Base-by-base conservation (phyloP, 441 rosid genomes). In the Capsella rubella region DNA sequence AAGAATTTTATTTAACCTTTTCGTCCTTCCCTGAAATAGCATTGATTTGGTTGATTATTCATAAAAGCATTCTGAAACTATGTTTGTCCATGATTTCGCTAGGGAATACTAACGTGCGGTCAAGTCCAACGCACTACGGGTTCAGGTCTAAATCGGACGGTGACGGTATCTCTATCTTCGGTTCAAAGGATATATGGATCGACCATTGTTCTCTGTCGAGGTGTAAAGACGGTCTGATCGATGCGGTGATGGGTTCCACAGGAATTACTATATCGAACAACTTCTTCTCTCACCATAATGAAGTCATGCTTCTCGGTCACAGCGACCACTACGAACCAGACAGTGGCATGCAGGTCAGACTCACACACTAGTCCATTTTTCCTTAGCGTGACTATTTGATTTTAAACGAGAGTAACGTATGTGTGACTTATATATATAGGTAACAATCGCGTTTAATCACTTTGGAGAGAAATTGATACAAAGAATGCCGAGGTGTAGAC, bases 231-330 rank as follows among this genome's bases (percentile, higher is more conserved):
- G 98, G 98, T 13, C 65, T 93, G 59, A 88, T 93, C 6, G 98
- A 93, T 65, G 98, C 95, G 0, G 85, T 93, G 53, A 91, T 93
- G 97, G 97, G 98, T 0, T 91, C 93, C 2, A 90, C 98, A 1
- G 96, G 87, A 52, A 90, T 93, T 55, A 93, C 98, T 4, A 88
- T 93, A 53, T 93, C 98, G 2, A 91, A 91, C 89, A 91, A 90
- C 77, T 89, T 64, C 75, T 91, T 93, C 67, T 91, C 93, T 57
- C 98, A 93, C 71, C 98, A 93, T 83, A 90, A 91, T 31, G 97
- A 93, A 77, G 98, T 93, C 75, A 93, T 93, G 97, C 79, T 93
- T 46, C 81, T 93, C 58, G 98, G 98, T 50, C 98, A 93, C 79
- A 89, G 95, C 61, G 98, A 93, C 16, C 86, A 79, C 56, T 93